These are phyloP conservation scores for Hypsizygus ulmarius DNA, from an alignment of 1,284 basidiomycete genomes.

Conservation along the genomic window DNA sequence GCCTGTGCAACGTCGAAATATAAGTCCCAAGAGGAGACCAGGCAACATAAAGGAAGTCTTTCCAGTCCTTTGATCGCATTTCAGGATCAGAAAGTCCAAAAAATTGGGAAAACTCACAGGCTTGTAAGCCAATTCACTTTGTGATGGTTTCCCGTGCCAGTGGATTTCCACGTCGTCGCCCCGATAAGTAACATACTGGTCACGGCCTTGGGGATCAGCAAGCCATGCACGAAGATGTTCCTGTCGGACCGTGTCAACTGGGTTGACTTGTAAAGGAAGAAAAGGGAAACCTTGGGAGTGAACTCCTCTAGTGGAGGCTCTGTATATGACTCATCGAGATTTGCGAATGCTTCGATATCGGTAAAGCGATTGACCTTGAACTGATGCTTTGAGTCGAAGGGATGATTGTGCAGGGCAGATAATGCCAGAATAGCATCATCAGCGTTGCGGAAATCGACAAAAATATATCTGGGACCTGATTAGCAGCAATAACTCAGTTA, in stretches of 20 bases:
- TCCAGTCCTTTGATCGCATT: slow-evolving; percentile 72
- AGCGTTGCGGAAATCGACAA: slow-evolving; percentile 82
- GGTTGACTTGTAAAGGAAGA: not conserved
- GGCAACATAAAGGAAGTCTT: slow-evolving; percentile 89
- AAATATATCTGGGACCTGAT: slow-evolving; percentile 65
- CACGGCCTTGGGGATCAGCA: slow-evolving; percentile 87
- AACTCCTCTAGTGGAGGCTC: slow-evolving; percentile 83
- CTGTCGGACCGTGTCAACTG: slow-evolving; percentile 37
- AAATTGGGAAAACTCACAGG: slow-evolving; percentile 47
- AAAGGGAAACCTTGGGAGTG: slow-evolving; percentile 61
- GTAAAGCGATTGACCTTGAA: slow-evolving; percentile 91
- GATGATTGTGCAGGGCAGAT: slow-evolving; percentile 78
- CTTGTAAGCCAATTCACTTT: slow-evolving; percentile 81
- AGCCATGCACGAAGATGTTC: slow-evolving; percentile 97
- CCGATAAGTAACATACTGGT: slow-evolving; percentile 95
- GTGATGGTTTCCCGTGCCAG: slow-evolving; percentile 93
- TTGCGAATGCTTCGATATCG: slow-evolving; percentile 86
- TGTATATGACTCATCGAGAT: slow-evolving; percentile 80
- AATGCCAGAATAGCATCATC: slow-evolving; percentile 85
- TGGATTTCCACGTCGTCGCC: slow-evolving; percentile 89
- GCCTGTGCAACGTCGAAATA: slow-evolving; percentile 91
- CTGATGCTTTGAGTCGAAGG: slow-evolving; percentile 91
- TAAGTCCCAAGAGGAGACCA: slow-evolving; percentile 98
- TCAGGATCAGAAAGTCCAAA: slow-evolving; percentile 12
- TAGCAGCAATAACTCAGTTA: slow-evolving; percentile 5